phyloP scores from a whole-genome alignment of 140 eudicot genomes.

The Eryngium alpinum region DNA sequence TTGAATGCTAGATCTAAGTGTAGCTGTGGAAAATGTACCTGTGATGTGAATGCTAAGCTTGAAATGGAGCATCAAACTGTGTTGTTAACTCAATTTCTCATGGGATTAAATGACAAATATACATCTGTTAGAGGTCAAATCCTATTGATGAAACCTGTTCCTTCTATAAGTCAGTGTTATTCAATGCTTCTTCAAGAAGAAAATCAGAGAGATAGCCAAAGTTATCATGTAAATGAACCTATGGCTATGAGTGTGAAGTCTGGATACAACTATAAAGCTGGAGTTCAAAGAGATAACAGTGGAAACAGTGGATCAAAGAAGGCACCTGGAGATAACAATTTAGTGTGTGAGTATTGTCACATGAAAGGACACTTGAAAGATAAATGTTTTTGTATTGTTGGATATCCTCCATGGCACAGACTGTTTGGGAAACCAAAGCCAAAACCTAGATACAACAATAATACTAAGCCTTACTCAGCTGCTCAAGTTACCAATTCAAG shows the following conservation, averaged over 20 bases:
- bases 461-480: fast-evolving
- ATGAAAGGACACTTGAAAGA: background rate
- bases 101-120: background rate
- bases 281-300: background rate
- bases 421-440: background rate
- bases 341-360: background rate
- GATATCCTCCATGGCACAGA: background rate
- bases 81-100: background rate
- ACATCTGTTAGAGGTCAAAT: background rate
- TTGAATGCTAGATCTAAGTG: background rate
- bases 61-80: background rate
- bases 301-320: background rate
- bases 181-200: background rate
- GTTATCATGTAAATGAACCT: fast-evolving
- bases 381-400: background rate
- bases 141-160: background rate
- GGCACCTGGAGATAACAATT: background rate
- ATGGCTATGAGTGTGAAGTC: background rate
- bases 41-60: background rate
- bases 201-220: background rate
- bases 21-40: background rate
- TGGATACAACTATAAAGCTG: background rate
- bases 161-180: background rate
- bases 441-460: fast-evolving
- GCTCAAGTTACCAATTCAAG: background rate